Conservation (phyloP, 352 stramenopile species). For the Achlya hypogyna region DNA sequence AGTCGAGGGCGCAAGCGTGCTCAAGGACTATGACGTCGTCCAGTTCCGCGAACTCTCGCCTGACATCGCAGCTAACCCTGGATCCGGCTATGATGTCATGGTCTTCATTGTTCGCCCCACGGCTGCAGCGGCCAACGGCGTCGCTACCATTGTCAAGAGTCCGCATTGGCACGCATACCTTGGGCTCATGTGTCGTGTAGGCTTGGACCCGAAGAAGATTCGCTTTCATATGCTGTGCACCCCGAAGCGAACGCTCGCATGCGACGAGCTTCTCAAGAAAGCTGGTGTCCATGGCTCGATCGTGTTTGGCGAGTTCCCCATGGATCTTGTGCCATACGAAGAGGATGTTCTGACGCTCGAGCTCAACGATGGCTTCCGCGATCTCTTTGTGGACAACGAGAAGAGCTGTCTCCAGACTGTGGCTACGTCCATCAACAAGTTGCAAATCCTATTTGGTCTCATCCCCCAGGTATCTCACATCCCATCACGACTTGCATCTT, state of each 20-base stretch:
- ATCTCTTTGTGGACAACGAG: conserved; percentile 84
- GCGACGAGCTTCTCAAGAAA: conserved; percentile 88
- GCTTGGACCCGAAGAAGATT: conserved; percentile 38
- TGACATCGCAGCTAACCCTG: conserved; percentile 56
- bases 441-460: conserved; percentile 88
- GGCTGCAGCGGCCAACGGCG: conserved; percentile 61
- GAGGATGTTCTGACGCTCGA: conserved; percentile 92
- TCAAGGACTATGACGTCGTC: conserved; percentile 80
- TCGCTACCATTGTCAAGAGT: conserved; percentile 40
- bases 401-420: conserved; percentile 84
- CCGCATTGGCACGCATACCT: background rate
- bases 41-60: conserved; percentile 66
- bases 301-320: conserved; percentile 82
- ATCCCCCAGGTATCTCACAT: conserved; percentile 82
- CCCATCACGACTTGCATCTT: background rate
- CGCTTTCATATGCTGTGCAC: conserved; percentile 86
- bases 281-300: conserved; percentile 79
- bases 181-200: background rate
- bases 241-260: conserved; percentile 83
- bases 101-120: conserved; percentile 83
- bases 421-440: conserved; percentile 84
- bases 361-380: conserved; percentile 75
- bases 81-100: conserved; percentile 74
- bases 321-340: conserved; percentile 94
- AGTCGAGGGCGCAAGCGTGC: conserved; percentile 71